Percentiles rank a stretch among this genome's conserved stretches.
These are phyloP conservation scores for Flaveria trinervia DNA, from an alignment of 129 eudicot genomes.

Conservation along the genomic window DNA sequence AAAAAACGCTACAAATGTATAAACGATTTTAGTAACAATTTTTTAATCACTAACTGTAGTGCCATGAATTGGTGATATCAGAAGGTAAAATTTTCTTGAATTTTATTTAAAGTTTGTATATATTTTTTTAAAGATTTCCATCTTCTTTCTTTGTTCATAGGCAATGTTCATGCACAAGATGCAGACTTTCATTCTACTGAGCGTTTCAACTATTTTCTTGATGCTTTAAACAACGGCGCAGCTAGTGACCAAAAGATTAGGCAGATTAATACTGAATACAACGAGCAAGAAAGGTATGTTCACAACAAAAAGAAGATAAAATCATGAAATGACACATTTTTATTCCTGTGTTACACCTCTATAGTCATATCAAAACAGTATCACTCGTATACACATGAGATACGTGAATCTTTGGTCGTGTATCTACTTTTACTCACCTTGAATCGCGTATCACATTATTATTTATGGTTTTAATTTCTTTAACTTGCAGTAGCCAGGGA, in stretches of 20 bases:
- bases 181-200: constrained; percentile 31
- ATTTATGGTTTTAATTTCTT: background rate
- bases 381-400: background rate
- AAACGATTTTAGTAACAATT: background rate
- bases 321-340: background rate
- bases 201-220: constrained; percentile 49
- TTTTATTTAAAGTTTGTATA: background rate
- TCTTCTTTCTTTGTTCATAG: constrained; percentile 8
- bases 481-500: constrained; percentile 51
- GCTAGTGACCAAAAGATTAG: constrained; percentile 45
- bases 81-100: constrained; percentile 41
- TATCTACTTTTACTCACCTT: background rate
- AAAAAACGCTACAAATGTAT: too few species aligned
- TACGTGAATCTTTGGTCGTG: background rate
- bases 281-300: constrained; percentile 63
- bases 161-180: constrained; percentile 38
- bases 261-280: constrained; percentile 45
- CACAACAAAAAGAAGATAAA: background rate
- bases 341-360: background rate
- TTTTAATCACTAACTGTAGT: constrained; percentile 27
- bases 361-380: background rate
- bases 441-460: background rate
- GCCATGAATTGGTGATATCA: constrained; percentile 43
- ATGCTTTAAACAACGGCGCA: constrained; percentile 48
- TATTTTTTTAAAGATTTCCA: background rate